A percentile compares a stretch with the other conserved stretches of the same genome.
Evolutionary conservation across 257 asterid genomes (phyloP).

Genomic region (Nicotiana benthamiana): DNA sequence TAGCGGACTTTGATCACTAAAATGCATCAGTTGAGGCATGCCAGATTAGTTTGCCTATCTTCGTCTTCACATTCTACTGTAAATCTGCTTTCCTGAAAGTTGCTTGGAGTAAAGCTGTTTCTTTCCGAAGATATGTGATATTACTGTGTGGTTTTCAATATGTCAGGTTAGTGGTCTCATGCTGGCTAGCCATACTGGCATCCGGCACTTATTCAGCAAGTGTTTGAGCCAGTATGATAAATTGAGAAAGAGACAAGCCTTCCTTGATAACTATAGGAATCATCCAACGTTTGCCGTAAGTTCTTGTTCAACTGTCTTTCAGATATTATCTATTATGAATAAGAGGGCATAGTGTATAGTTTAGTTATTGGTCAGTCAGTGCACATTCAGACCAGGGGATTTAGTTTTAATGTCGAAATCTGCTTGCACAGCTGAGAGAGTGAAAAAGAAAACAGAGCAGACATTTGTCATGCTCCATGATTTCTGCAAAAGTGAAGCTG

Average conservation of each 20-base stretch:
- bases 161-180: conserved; percentile 93
- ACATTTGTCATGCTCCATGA: background rate
- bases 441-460: background rate
- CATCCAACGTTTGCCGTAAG: conserved; percentile 97
- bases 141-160: conserved; percentile 3
- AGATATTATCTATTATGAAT: background rate
- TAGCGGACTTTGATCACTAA: background rate
- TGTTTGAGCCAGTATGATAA: conserved; percentile 96
- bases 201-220: conserved; percentile 94
- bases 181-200: conserved; percentile 99
- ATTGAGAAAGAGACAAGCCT: conserved; percentile 97
- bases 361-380: background rate
- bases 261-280: conserved; percentile 92
- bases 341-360: background rate
- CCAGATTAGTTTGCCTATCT: background rate
- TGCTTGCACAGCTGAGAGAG: background rate
- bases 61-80: background rate
- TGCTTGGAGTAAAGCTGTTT: background rate
- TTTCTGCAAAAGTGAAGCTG: background rate
- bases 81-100: background rate
- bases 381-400: background rate
- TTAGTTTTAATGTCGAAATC: background rate
- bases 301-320: conserved; percentile 5
- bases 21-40: background rate
- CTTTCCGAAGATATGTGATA: background rate